These are phyloP conservation scores for Fraxinus cuspidata DNA, from an alignment of 257 asterid species.

Conservation along the genomic window DNA sequence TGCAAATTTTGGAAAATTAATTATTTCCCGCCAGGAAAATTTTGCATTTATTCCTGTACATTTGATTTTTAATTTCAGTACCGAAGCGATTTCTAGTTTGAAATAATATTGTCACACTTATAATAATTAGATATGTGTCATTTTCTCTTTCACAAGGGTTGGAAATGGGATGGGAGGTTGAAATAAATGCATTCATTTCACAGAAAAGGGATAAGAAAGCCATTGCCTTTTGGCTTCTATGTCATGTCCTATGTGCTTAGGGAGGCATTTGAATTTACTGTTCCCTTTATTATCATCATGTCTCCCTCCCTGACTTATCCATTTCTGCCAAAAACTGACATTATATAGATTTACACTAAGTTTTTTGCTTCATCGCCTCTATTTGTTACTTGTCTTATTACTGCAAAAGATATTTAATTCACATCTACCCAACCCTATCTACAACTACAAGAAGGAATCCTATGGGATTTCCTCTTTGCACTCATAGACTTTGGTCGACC, in stretches of 20 bases:
- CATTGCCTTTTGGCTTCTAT: slow-evolving; percentile 44
- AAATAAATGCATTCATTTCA: slow-evolving; percentile 10
- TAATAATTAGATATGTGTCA: slow-evolving; percentile 38
- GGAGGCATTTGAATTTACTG: slow-evolving; percentile 26
- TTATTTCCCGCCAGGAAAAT: slow-evolving; percentile 42
- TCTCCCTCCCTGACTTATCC: slow-evolving; percentile 44
- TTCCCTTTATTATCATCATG: slow-evolving; percentile 18
- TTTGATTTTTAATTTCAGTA: slow-evolving; percentile 26
- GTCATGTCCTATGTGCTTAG: slow-evolving; percentile 43
- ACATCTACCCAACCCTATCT: neutral
- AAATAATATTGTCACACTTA: slow-evolving; percentile 11
- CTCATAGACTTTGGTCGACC: too few relatives aligned
- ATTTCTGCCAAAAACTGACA: slow-evolving; percentile 39
- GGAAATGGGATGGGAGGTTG: slow-evolving; percentile 37
- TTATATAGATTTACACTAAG: slow-evolving; percentile 22
- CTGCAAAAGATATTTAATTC: neutral
- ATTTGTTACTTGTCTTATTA: slow-evolving; percentile 4
- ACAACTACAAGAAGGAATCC: neutral
- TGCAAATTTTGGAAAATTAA: slow-evolving; percentile 42
- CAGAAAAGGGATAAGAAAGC: slow-evolving; percentile 18
- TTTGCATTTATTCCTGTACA: slow-evolving; percentile 55
- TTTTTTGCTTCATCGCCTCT: slow-evolving; percentile 21
- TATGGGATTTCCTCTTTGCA: neutral
- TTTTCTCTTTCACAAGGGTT: slow-evolving; percentile 28
- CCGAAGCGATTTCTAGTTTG: neutral